A percentile compares a stretch with the other conserved stretches of the same genome.
Conservation (phyloP, 176 grass and related monocot species). For the Avena eriantha region DNA sequence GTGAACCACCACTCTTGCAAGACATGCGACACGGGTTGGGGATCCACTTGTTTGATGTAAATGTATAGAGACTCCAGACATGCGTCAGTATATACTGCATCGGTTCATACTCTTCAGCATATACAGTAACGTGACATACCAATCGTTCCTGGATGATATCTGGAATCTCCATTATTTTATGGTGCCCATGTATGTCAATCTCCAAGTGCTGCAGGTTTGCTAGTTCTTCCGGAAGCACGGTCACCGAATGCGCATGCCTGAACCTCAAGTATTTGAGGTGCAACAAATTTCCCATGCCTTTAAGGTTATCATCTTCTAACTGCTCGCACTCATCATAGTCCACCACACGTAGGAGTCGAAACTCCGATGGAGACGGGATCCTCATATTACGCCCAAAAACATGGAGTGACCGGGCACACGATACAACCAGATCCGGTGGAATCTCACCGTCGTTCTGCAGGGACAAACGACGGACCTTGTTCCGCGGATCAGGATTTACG, state of each 20-base stretch:
- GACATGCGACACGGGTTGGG: neutral
- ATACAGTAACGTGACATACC: neutral
- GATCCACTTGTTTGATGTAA: neutral
- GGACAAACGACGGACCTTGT: slow-evolving; percentile 23
- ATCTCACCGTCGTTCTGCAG: neutral
- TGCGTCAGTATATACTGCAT: neutral
- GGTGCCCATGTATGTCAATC: neutral
- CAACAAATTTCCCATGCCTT: neutral
- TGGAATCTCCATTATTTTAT: neutral
- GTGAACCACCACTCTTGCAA: too few relatives aligned
- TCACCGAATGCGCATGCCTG: neutral
- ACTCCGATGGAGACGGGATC: neutral
- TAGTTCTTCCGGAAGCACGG: neutral
- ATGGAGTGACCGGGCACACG: slow-evolving; percentile 13
- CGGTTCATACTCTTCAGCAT: neutral
- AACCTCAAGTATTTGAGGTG: slow-evolving; percentile 26
- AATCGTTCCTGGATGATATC: neutral
- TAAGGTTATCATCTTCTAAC: slow-evolving; percentile 21
- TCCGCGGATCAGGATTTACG: neutral
- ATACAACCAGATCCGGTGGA: neutral
- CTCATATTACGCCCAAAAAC: neutral
- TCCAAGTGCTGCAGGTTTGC: neutral
- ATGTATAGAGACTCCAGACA: neutral
- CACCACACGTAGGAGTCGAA: neutral
- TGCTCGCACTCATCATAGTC: slow-evolving; percentile 9